Base-by-base conservation (phyloP, 176 grass and related monocot genomes). In the Tillandsia leiboldiana region DNA sequence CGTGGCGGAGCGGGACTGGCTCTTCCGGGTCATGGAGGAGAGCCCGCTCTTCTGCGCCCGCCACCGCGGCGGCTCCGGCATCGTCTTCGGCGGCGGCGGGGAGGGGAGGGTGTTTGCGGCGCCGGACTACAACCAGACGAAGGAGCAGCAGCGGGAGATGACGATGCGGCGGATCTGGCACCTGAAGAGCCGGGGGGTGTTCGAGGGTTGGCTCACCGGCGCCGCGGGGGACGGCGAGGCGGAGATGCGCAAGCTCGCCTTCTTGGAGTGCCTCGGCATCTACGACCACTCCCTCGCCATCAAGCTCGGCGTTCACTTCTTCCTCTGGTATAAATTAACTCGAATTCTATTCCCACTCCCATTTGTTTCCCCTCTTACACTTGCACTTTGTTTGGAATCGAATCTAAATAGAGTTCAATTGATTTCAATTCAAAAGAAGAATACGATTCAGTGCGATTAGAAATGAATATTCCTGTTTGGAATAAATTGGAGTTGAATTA, bases 221-320 rank as follows among this genome's bases (percentile, higher is more conserved):
- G 89, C 76, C 8, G 70, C 85, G 14, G 12, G n/a, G 3, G 82
- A 81, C 7, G 11, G 63, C 3, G 83, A 85, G 12, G 69, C 70
- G 17, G 80, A 81, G 50, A 78, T 87, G 73, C 69, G 75, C 63
- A 85, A 76, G 63, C 66, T 89, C 8, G 86, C 88, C 1, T 79
- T 87, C 12, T 63, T 96, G 11, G 92, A 96, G 17, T 85, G 79
- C 72, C 51, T 96, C 68, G 86, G 83, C 11, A 20, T 86, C 67
- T 96, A 87, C 68, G 88, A 91, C 62, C 92, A 96, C 69, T 87
- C 92, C 8, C 86, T 96, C n/a, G 75, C 73, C 54, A 77, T 96
- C 76, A 96, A 96, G 73, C 33, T 87, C 48, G 88, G 88, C 0
- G 88, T 96, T 12, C 88, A 91, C 53, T 96, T 89, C 78, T 91